Base-by-base conservation (phyloP, 2,329 filamentous ascomycete genomes). In the Tympanopsis confertula region DNA sequence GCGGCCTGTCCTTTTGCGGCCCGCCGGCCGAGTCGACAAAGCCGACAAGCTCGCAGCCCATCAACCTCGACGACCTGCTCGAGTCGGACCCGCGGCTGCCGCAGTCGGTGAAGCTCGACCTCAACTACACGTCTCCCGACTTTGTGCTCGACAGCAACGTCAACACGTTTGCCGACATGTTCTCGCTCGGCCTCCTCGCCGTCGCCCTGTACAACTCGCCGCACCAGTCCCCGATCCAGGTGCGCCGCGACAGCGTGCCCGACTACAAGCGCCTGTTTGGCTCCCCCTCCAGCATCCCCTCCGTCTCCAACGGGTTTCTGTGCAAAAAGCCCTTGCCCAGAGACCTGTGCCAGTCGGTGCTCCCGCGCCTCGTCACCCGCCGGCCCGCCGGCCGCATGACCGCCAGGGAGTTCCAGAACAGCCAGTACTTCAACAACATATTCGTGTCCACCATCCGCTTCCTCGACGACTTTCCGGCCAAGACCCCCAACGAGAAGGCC, bases 401-500 rank as follows among this genome's bases (percentile, higher is more conserved):
- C 18, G 87, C 89, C 4, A 78, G 75, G 38, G 89, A 94, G 49
- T 96, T 98, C 48, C 91, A 98, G 53, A 77, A 95, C 56, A 93
- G 87, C 51, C 80, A 86, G 46, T 98, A 93, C 55, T 98, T 98
- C 54, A 87, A 98, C 60, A 98, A 96, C 51, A 85, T 96, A 33
- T 68, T 98, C 4, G 86, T 98, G 17, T 94, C 88, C 0, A 95
- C 91, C 0, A 94, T 98, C 44, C 84, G 91, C 12, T 98, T 98
- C 53, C 66, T 98, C 19, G 91, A 98, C 50, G 74, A 80, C 0
- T 76, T 98, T 41, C 89, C 91, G 0, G 85, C 86, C 22, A 98
- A 98, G 62, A 94, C 87, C 2, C 72, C 85, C 0, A 84, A 77
- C 44, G 91, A 98, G 53, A 98, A 98, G 56, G 72, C 82, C 5